Evolutionary conservation across 768 basidiomycete genomes (phyloP).

Genomic region (Lactarius hengduanensis): DNA sequence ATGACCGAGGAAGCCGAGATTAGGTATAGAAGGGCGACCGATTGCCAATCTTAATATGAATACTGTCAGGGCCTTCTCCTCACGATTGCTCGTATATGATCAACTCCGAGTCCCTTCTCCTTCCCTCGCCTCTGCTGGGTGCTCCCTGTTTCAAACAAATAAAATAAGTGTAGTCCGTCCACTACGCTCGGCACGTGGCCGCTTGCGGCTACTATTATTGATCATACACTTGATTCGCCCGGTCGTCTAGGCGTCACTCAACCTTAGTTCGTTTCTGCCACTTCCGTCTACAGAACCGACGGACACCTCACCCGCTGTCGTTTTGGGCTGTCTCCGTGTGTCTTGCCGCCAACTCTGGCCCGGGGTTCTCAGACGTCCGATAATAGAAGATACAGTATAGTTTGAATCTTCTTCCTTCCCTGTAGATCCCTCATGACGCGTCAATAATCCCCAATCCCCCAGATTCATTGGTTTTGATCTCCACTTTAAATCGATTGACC

Average conservation of each 20-base stretch:
- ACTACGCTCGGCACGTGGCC: constrained; percentile 10
- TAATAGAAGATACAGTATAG: constrained; percentile 15
- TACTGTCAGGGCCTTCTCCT: constrained; percentile 17
- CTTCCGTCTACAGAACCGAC: background rate
- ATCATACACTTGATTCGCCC: constrained; percentile 1
- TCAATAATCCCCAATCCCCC: constrained; percentile 1
- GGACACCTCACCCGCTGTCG: background rate
- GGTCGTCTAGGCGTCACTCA: background rate
- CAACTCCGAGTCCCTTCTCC: constrained; percentile 4
- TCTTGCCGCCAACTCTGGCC: background rate
- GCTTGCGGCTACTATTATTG: constrained; percentile 3
- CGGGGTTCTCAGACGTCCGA: constrained; percentile 2
- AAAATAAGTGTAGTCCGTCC: background rate
- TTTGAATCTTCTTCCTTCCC: constrained; percentile 4
- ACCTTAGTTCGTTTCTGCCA: background rate
- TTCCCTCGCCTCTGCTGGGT: constrained; percentile 8
- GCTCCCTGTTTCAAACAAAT: constrained; percentile 14
- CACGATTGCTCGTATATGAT: constrained; percentile 16
- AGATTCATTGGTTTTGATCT: constrained; percentile 26
- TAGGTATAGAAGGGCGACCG: constrained; percentile 17
- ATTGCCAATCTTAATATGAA: constrained; percentile 16
- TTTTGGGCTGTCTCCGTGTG: constrained; percentile 3
- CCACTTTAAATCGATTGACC: constrained; percentile 23
- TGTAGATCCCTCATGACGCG: constrained; percentile 22
- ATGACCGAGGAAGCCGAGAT: constrained; percentile 14